Evolutionary conservation across 805 yeast genomes (phyloP).

Genomic region (Saturnispora gosingensis): DNA sequence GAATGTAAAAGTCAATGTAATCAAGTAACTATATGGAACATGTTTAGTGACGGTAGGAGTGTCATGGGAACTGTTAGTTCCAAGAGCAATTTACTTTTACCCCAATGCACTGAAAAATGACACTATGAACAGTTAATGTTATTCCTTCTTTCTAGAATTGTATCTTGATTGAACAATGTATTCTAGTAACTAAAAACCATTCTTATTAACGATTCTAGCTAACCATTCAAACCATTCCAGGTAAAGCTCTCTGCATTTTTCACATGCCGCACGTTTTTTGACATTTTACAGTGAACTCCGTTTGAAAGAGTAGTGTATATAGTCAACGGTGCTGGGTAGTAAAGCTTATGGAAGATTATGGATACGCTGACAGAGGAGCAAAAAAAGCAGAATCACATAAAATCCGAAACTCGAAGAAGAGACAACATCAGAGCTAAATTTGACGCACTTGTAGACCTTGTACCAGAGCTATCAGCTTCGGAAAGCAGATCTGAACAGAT

Average conservation of each 20-base stretch:
- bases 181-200: too few species aligned
- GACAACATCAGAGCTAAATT: slow-evolving; percentile 78
- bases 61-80: too few species aligned
- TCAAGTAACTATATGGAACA: background rate
- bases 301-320: background rate
- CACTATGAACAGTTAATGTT: too few species aligned
- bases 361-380: slow-evolving; percentile 22
- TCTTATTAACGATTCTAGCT: background rate
- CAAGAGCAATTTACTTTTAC: too few species aligned
- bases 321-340: background rate
- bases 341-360: background rate
- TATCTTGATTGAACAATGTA: too few species aligned
- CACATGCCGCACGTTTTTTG: slow-evolving; percentile 1
- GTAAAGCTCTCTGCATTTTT: background rate
- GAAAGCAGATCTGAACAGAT: slow-evolving; percentile 77
- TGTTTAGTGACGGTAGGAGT: too few species aligned
- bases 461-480: slow-evolving; percentile 59
- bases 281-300: background rate
- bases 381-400: slow-evolving; percentile 28
- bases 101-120: too few species aligned
- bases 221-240: background rate
- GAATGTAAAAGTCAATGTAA: too few species aligned
- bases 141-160: too few species aligned
- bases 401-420: slow-evolving; percentile 74
- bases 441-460: slow-evolving; percentile 61